phyloP scores from a whole-genome alignment of 192 early-diverging fungal species.

The Mortierella antarctica region DNA sequence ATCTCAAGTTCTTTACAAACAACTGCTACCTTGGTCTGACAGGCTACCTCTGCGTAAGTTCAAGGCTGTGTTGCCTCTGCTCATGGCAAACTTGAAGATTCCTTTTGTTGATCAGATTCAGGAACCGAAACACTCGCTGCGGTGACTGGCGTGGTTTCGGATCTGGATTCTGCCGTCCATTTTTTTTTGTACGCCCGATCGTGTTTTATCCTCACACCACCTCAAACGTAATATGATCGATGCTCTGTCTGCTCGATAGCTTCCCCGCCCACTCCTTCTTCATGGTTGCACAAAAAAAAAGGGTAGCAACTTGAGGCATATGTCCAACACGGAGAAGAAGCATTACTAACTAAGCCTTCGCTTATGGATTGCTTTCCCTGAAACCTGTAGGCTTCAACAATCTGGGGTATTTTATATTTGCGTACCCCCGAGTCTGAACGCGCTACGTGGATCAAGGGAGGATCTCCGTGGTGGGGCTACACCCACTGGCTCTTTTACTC shows the following conservation, averaged over 20 bases:
- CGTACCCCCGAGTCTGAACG: slow-evolving; percentile 28
- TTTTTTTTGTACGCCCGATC: background rate
- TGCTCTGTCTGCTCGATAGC: no score
- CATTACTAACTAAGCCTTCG: background rate
- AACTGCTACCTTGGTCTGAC: slow-evolving; percentile 47
- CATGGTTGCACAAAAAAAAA: no score
- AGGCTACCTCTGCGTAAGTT: slow-evolving; percentile 38
- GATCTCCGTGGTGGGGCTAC: slow-evolving; percentile 33
- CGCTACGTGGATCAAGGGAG: slow-evolving; percentile 20
- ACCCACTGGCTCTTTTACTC: slow-evolving; percentile 50
- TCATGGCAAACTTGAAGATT: no score
- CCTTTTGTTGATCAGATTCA: no score
- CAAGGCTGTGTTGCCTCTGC: background rate
- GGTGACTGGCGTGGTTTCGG: no score
- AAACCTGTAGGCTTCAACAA: slow-evolving; percentile 9
- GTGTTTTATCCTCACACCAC: no score
- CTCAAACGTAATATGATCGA: no score
- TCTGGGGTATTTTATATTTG: slow-evolving; percentile 27
- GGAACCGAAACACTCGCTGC: no score
- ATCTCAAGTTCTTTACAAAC: slow-evolving; percentile 48
- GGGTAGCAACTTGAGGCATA: no score
- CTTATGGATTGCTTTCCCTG: no score
- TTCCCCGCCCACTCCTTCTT: no score
- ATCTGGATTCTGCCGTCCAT: background rate
- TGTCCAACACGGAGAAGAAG: no score